These are phyloP conservation scores for Ophiostoma ips DNA, from an alignment of 2,329 filamentous ascomycete genomes.

Conservation along the genomic window DNA sequence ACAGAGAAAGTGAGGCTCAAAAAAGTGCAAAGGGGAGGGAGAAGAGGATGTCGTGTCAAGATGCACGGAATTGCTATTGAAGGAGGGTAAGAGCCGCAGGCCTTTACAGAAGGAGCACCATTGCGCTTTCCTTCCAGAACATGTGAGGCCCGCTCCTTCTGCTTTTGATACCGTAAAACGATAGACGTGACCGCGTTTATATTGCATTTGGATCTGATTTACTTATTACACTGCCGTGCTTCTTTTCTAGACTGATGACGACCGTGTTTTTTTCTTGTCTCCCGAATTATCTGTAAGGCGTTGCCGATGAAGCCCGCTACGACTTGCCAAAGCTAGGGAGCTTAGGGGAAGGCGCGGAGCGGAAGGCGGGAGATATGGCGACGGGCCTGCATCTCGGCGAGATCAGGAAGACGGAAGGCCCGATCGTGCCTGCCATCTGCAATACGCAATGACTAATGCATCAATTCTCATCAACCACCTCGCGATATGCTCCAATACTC, in stretches of 20 bases:
- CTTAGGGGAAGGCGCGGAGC: conserved; percentile 4
- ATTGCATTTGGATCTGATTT: not conserved
- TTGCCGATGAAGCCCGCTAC: conserved; percentile 4
- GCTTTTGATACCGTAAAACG: not conserved
- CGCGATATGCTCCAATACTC: too few relatives aligned
- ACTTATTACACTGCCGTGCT: not conserved
- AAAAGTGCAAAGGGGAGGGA: not conserved
- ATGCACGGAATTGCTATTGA: not conserved
- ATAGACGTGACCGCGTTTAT: not conserved
- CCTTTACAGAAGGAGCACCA: not conserved
- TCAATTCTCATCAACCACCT: not conserved
- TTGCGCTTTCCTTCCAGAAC: not conserved
- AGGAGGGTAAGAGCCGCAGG: not conserved
- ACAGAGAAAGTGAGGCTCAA: not conserved
- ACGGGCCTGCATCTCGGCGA: not conserved
- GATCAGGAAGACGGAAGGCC: not conserved
- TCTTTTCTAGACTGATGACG: not conserved
- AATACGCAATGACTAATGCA: not conserved
- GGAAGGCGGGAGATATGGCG: not conserved
- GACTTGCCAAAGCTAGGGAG: not conserved
- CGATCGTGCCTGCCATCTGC: not conserved
- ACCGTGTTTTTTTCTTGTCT: not conserved
- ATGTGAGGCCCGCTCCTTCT: not conserved
- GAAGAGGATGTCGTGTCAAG: not conserved
- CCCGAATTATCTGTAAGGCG: not conserved